These are phyloP conservation scores for Glycine soja DNA, from an alignment of 306 rosid species.

Conservation along the genomic window DNA sequence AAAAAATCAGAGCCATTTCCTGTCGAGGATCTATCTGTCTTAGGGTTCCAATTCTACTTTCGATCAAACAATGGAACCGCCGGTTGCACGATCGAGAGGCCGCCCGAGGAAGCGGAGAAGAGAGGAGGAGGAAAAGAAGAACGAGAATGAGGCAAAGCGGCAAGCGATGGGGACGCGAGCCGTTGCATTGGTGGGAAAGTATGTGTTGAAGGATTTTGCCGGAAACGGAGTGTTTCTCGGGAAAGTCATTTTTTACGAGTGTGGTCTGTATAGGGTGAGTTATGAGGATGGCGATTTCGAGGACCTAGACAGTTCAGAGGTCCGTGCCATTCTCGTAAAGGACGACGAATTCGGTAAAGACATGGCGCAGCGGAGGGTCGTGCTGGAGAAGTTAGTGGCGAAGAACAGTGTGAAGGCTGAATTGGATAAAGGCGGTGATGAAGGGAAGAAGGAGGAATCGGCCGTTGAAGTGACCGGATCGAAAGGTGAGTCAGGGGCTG, in stretches of 20 bases:
- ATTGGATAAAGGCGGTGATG: background rate
- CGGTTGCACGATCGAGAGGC: slow-evolving; percentile 75
- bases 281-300: slow-evolving; percentile 92
- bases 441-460: slow-evolving; percentile 35
- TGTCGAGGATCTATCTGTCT: no score
- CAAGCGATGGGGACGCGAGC: slow-evolving; percentile 54
- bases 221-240: slow-evolving; percentile 74
- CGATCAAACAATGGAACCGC: slow-evolving; percentile 59
- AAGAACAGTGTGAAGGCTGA: slow-evolving; percentile 29
- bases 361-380: slow-evolving; percentile 54
- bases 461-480: slow-evolving; percentile 48
- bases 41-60: slow-evolving; percentile 26
- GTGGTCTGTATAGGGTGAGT: slow-evolving; percentile 72
- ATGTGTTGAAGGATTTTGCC: slow-evolving; percentile 70
- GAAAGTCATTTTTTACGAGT: slow-evolving; percentile 69
- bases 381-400: slow-evolving; percentile 56
- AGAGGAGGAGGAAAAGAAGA: slow-evolving; percentile 54
- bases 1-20: no score
- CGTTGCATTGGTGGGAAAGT: slow-evolving; percentile 69
- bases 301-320: slow-evolving; percentile 85
- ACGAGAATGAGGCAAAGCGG: slow-evolving; percentile 53
- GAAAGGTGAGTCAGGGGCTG: slow-evolving; percentile 32
- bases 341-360: slow-evolving; percentile 51
- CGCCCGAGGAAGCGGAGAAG: slow-evolving; percentile 85
- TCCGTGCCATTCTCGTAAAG: slow-evolving; percentile 60